A percentile compares a stretch with the other conserved stretches of the same genome.
These are phyloP conservation scores for Teratosphaeria epicoccoides DNA, from an alignment of 2,329 filamentous ascomycete genomes.

Conservation along the genomic window DNA sequence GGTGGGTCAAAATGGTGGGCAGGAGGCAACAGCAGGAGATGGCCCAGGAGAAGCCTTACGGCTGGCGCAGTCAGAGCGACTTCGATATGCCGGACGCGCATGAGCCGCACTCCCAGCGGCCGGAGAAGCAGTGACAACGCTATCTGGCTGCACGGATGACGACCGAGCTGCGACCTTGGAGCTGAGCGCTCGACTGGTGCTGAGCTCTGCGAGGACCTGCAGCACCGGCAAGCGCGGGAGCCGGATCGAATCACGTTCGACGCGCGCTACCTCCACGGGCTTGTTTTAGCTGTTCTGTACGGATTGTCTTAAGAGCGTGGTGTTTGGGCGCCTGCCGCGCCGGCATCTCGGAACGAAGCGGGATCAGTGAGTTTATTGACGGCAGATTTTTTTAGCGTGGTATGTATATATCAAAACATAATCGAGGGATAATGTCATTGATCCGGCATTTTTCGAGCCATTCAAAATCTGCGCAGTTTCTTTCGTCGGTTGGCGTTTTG, in stretches of 20 bases:
- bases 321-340: not conserved
- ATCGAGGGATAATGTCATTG: too few species aligned
- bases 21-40: constrained; percentile 14
- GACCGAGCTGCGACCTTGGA: too few species aligned
- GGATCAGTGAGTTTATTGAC: too few species aligned
- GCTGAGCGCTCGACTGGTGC: too few species aligned
- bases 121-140: not conserved
- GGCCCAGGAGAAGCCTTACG: not conserved
- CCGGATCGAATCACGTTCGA: not conserved
- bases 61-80: not conserved
- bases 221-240: not conserved
- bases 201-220: too few species aligned
- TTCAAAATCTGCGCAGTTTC: too few species aligned
- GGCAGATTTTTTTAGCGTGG: too few species aligned
- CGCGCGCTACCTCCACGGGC: too few species aligned
- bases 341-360: too few species aligned
- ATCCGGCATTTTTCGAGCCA: too few species aligned
- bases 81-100: not conserved
- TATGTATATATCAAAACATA: too few species aligned
- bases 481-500: too few species aligned
- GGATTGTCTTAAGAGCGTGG: not conserved
- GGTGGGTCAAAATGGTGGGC: constrained; percentile 61
- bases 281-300: not conserved
- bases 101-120: not conserved
- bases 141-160: not conserved